These are phyloP conservation scores for Colletotrichum sp. DNA, from an alignment of 2,329 filamentous ascomycete genomes.

Conservation along the genomic window DNA sequence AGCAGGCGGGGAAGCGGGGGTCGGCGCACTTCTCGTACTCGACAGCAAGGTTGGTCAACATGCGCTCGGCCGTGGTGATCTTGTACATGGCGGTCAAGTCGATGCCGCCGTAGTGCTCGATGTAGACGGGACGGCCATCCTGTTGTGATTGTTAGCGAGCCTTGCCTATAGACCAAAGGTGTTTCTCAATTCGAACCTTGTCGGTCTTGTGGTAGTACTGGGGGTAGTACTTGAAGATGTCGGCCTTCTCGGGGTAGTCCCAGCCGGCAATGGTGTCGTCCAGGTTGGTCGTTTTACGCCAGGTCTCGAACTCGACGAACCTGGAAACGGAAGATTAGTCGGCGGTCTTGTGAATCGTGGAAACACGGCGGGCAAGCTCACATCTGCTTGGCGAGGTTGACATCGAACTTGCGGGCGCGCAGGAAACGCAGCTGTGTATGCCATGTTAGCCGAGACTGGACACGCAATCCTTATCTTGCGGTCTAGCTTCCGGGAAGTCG, in stretches of 20 bases:
- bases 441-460: conserved; percentile 7
- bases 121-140: conserved; percentile 97
- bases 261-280: conserved; percentile 82
- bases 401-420: conserved; percentile 93
- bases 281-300: conserved; percentile 86
- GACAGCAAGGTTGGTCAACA: conserved; percentile 94
- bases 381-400: conserved; percentile 85
- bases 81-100: conserved; percentile 90
- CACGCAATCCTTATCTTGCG: not conserved
- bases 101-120: conserved; percentile 94
- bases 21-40: conserved; percentile 98
- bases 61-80: conserved; percentile 90
- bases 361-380: conserved; percentile 42
- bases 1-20: conserved; percentile 92
- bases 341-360: not conserved
- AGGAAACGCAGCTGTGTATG: conserved; percentile 78
- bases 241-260: conserved; percentile 83
- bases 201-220: conserved; percentile 99
- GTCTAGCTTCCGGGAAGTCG: conserved; percentile 30
- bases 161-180: not conserved
- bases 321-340: conserved; percentile 49
- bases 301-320: conserved; percentile 90
- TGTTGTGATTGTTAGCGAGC: conserved; percentile 39
- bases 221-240: conserved; percentile 91
- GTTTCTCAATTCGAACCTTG: conserved; percentile 55